Percentiles rank a stretch among this genome's conserved stretches.
These are phyloP conservation scores for Graphiopsis chlorocephala DNA, from an alignment of 2,329 filamentous ascomycete species.

Conservation along the genomic window DNA sequence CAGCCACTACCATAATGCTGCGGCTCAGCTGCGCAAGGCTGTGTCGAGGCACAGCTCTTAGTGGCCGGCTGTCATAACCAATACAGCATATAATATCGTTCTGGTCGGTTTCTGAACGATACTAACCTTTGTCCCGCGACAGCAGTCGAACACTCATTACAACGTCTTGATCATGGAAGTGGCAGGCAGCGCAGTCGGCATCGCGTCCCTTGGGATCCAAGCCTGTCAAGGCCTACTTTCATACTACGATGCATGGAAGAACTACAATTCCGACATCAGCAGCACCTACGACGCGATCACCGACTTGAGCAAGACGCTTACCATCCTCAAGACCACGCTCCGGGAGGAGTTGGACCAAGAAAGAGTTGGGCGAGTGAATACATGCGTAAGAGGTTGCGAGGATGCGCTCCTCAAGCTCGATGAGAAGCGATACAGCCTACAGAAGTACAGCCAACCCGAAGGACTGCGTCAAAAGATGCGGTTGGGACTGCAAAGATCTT, in stretches of 20 bases:
- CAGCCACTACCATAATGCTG: not conserved
- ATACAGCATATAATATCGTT: too few species aligned
- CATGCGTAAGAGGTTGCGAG: slow-evolving; percentile 12
- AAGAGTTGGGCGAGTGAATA: slow-evolving; percentile 10
- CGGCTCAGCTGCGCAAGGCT: too few species aligned
- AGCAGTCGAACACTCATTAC: too few species aligned
- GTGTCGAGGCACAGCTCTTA: too few species aligned
- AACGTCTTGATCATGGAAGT: not conserved
- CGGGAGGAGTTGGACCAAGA: slow-evolving; percentile 3
- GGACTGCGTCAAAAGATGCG: slow-evolving; percentile 16
- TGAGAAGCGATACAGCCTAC: slow-evolving; percentile 12
- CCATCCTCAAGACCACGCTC: slow-evolving; percentile 13
- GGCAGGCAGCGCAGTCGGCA: slow-evolving; percentile 16
- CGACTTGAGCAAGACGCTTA: slow-evolving; percentile 18
- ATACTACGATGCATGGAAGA: slow-evolving; percentile 19
- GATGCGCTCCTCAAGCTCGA: slow-evolving; percentile 14
- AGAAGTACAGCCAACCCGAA: slow-evolving; percentile 9
- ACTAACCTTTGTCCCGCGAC: too few species aligned
- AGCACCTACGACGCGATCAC: slow-evolving; percentile 15
- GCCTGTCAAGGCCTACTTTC: slow-evolving; percentile 19
- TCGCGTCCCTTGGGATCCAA: slow-evolving; percentile 21
- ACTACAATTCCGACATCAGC: slow-evolving; percentile 16
- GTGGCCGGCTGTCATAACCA: too few species aligned
- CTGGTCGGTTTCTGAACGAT: too few species aligned
- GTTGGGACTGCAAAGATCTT: slow-evolving; percentile 10